Evolutionary conservation across 179 eudicot genomes (phyloP).

Genomic region (Patellifolia procumbens): DNA sequence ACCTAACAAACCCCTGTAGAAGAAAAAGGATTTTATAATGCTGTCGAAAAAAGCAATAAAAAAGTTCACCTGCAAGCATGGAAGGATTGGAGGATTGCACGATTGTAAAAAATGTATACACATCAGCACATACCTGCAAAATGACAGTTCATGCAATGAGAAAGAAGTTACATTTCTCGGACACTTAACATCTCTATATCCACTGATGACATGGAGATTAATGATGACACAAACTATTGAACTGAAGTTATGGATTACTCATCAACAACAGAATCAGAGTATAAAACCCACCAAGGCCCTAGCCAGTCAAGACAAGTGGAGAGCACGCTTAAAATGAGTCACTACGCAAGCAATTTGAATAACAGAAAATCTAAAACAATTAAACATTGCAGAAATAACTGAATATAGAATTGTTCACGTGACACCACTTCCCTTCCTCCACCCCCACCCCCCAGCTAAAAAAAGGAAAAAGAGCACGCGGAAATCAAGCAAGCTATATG

Average conservation of each 20-base stretch:
- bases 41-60: neutral
- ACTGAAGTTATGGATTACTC: neutral
- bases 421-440: neutral
- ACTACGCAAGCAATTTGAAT: neutral
- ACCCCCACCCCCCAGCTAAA: neutral
- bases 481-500: neutral
- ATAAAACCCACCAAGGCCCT: neutral
- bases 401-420: neutral
- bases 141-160: neutral
- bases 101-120: conserved; percentile 94
- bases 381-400: neutral
- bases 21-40: neutral
- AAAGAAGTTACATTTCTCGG: neutral
- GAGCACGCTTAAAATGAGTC: neutral
- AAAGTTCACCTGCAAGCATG: conserved; percentile 79
- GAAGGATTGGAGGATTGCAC: conserved; percentile 87
- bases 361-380: neutral
- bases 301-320: neutral
- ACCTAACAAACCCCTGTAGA: neutral
- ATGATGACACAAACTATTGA: neutral
- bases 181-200: neutral
- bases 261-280: neutral
- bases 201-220: neutral
- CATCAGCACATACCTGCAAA: conserved; percentile 91
- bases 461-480: no score